Evolutionary conservation across 1,139 yeast genomes (phyloP).

Genomic region (Kluyveromyces marxianus): DNA sequence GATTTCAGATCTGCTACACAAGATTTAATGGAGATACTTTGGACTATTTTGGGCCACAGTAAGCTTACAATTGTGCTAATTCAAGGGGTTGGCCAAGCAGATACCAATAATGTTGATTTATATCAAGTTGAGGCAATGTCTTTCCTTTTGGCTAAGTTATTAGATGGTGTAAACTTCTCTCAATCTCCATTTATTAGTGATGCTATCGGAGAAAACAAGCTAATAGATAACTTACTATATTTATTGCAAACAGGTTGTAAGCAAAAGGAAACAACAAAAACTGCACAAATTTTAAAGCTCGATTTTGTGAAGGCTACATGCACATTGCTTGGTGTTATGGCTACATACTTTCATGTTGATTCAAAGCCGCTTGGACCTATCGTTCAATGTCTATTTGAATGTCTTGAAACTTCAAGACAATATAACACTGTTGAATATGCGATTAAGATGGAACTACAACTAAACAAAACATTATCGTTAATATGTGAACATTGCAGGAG

Average conservation of each 20-base stretch:
- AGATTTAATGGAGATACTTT: slow-evolving; percentile 65
- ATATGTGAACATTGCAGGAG: slow-evolving; percentile 56
- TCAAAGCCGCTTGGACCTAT: slow-evolving; percentile 37
- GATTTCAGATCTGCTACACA: slow-evolving; percentile 66
- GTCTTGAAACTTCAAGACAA: slow-evolving; percentile 28
- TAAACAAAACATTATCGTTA: slow-evolving; percentile 53
- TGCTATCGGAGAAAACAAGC: slow-evolving; percentile 22
- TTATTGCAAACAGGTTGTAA: slow-evolving; percentile 23
- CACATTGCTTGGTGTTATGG: slow-evolving; percentile 46
- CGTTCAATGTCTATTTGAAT: slow-evolving; percentile 42
- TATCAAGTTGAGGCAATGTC: slow-evolving; percentile 62
- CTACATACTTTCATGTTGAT: slow-evolving; percentile 43
- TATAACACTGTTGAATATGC: slow-evolving; percentile 11
- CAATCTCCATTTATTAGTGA: slow-evolving; percentile 37
- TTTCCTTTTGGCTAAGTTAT: slow-evolving; percentile 46
- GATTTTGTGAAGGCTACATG: slow-evolving; percentile 40
- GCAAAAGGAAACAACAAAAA: slow-evolving; percentile 11
- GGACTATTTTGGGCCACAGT: slow-evolving; percentile 53
- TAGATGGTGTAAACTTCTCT: slow-evolving; percentile 36
- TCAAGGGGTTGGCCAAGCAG: slow-evolving; percentile 34
- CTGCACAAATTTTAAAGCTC: slow-evolving; percentile 17
- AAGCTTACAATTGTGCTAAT: slow-evolving; percentile 45
- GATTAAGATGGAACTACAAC: slow-evolving; percentile 30
- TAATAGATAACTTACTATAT: slow-evolving; percentile 26
- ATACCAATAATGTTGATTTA: slow-evolving; percentile 28